Evolutionary conservation across 495 filamentous ascomycete species (phyloP).

Genomic region (Neurospora sublineolata): DNA sequence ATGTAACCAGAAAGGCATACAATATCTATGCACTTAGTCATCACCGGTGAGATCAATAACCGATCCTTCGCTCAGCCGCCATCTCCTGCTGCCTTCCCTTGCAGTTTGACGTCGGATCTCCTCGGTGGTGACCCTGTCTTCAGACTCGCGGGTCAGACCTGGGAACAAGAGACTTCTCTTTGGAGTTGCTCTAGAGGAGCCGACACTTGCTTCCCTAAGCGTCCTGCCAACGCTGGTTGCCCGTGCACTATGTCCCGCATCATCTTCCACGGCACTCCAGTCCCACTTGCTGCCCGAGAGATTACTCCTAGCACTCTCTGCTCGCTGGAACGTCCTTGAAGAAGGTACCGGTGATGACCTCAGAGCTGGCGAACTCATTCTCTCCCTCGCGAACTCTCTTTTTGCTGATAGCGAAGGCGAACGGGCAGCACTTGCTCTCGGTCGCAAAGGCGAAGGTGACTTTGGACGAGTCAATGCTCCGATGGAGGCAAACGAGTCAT

Average conservation of each 20-base stretch:
- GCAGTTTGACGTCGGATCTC: background rate
- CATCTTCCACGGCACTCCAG: background rate
- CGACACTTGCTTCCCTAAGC: background rate
- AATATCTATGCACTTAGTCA: conserved; percentile 9
- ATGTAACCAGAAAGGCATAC: background rate
- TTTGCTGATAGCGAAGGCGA: background rate
- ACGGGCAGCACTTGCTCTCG: background rate
- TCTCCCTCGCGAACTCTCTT: background rate
- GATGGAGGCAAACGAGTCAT: conserved; percentile 8
- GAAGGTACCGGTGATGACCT: conserved; percentile 2
- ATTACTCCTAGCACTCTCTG: background rate
- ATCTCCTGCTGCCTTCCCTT: conserved; percentile 8
- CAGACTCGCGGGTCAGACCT: conserved; percentile 10
- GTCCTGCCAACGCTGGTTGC: background rate
- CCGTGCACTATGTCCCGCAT: background rate
- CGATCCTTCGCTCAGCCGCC: conserved; percentile 26
- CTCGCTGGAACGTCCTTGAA: background rate
- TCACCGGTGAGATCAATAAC: conserved; percentile 31
- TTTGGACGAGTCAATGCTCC: background rate
- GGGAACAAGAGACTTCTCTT: background rate
- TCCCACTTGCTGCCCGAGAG: background rate
- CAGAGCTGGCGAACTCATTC: background rate
- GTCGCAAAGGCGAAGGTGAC: background rate
- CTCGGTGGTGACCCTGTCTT: background rate
- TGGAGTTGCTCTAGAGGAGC: background rate